Evolutionary conservation across 768 basidiomycete genomes (phyloP).

Genomic region (Butyriboletus loyo): DNA sequence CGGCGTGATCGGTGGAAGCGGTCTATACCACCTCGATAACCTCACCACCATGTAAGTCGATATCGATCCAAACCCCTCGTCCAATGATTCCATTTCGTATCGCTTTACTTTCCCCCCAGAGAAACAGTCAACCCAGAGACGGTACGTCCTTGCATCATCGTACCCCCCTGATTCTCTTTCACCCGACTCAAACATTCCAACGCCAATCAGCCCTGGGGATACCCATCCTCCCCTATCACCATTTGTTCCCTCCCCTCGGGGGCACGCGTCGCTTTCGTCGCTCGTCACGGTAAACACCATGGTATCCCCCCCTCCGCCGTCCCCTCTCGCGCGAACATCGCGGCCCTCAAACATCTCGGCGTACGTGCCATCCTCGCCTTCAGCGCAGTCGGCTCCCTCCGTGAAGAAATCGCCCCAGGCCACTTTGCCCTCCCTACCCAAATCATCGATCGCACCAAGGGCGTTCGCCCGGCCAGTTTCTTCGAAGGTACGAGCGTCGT

Average conservation of each 20-base stretch:
- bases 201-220: constrained; percentile 79
- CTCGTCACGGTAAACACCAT: constrained; percentile 87
- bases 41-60: constrained; percentile 75
- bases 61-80: neutral
- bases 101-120: constrained; percentile 38
- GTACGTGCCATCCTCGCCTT: constrained; percentile 89
- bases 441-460: constrained; percentile 96
- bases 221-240: constrained; percentile 87
- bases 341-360: constrained; percentile 90
- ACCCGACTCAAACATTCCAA: neutral
- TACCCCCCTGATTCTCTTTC: neutral
- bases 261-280: constrained; percentile 79
- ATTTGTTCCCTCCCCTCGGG: constrained; percentile 87
- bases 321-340: constrained; percentile 89
- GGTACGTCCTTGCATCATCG: constrained; percentile 52
- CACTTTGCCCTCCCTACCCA: constrained; percentile 86
- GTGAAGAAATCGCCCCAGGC: constrained; percentile 90
- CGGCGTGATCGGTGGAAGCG: constrained; percentile 90
- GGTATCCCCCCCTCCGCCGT: constrained; percentile 75
- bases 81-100: neutral
- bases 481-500: constrained; percentile 82
- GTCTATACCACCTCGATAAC: constrained; percentile 91
- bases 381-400: constrained; percentile 91
- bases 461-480: constrained; percentile 82
- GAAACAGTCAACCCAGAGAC: constrained; percentile 79